Evolutionary conservation across 352 stramenopile species (phyloP).

Genomic region (Pythium aristosporum): DNA sequence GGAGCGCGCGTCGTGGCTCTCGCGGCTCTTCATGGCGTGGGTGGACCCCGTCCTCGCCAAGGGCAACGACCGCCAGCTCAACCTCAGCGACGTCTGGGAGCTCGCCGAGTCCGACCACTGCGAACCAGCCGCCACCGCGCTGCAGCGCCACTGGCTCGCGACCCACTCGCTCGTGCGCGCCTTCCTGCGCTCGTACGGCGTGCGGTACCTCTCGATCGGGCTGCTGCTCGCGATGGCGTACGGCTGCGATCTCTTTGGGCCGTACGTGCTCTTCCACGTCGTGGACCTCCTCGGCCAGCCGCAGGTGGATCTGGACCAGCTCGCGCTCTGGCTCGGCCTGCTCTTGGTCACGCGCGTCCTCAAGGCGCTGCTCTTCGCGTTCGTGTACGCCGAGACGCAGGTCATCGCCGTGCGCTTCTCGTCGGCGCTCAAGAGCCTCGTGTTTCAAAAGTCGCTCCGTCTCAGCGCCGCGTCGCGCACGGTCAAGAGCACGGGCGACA

Average conservation of each 20-base stretch:
- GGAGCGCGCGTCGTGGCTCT: slow-evolving; percentile 32
- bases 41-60: slow-evolving; percentile 27
- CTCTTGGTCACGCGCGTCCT: slow-evolving; percentile 64
- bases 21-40: slow-evolving; percentile 35
- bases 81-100: slow-evolving; percentile 62
- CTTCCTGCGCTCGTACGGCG: slow-evolving; percentile 52
- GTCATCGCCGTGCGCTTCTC: slow-evolving; percentile 62
- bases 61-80: slow-evolving; percentile 38
- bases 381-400: slow-evolving; percentile 64
- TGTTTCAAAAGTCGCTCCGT: slow-evolving; percentile 72
- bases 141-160: slow-evolving; percentile 60
- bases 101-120: slow-evolving; percentile 41
- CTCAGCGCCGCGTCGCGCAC: slow-evolving; percentile 36
- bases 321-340: slow-evolving; percentile 59
- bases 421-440: slow-evolving; percentile 63
- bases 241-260: slow-evolving; percentile 55
- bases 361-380: slow-evolving; percentile 61
- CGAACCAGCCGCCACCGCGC: slow-evolving; percentile 43
- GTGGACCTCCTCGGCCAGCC: slow-evolving; percentile 45
- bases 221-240: slow-evolving; percentile 42
- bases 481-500: slow-evolving; percentile 40
- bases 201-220: slow-evolving; percentile 44
- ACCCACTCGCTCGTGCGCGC: slow-evolving; percentile 52
- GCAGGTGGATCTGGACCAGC: slow-evolving; percentile 25
- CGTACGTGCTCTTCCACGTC: slow-evolving; percentile 63